These are phyloP conservation scores for Phytophthora ramorum DNA, from an alignment of 352 stramenopile species.

Conservation along the genomic window DNA sequence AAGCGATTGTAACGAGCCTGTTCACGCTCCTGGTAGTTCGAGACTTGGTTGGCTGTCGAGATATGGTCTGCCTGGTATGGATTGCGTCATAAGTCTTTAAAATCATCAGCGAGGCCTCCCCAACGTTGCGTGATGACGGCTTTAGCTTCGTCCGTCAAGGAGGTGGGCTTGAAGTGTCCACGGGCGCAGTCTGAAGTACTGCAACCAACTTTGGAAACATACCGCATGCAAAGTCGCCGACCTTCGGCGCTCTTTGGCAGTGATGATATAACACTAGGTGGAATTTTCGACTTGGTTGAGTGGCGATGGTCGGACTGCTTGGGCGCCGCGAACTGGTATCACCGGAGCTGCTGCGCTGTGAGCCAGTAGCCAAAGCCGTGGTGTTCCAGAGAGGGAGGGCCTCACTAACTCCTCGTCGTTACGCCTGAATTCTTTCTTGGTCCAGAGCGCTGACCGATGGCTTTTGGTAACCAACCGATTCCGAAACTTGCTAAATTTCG, in stretches of 20 bases:
- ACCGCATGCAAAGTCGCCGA: not conserved
- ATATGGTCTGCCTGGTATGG: too few relatives aligned
- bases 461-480: not conserved
- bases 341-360: too few relatives aligned
- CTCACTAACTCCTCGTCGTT: conserved; percentile 15
- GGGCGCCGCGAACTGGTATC: too few relatives aligned
- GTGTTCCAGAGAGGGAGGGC: too few relatives aligned
- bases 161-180: conserved; percentile 1
- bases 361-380: too few relatives aligned
- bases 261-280: not conserved
- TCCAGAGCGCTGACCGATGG: not conserved
- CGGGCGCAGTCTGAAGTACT: not conserved
- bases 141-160: conserved; percentile 6
- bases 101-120: not conserved
- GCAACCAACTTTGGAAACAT: not conserved
- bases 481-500: conserved; percentile 14
- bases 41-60: too few relatives aligned
- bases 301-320: not conserved
- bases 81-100: conserved; percentile 23
- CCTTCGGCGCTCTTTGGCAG: conserved; percentile 8
- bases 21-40: not conserved
- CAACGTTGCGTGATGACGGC: conserved; percentile 9
- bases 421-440: conserved; percentile 2
- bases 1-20: conserved; percentile 1
- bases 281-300: conserved; percentile 2